phyloP scores from a whole-genome alignment of 169 alveolate species.

The Cyclospora cayetanensis region DNA sequence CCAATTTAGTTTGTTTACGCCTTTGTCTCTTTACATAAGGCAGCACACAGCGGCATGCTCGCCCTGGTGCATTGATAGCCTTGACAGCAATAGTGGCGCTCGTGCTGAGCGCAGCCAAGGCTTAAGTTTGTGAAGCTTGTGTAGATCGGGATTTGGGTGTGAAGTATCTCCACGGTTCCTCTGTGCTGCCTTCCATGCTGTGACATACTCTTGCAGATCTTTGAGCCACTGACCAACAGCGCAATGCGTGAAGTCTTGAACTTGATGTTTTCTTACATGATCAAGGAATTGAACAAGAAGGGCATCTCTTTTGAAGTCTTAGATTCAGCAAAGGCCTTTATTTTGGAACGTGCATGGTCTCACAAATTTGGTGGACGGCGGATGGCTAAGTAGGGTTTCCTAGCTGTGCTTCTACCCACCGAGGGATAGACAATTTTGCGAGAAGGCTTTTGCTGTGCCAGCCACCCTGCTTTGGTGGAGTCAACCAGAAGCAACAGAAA shows the following conservation, averaged over 20 bases:
- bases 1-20: too few relatives aligned
- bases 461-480: too few relatives aligned
- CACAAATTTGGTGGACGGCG: constrained; percentile 59
- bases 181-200: not conserved
- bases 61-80: not conserved
- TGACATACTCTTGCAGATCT: not conserved
- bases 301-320: not conserved
- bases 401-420: too few relatives aligned
- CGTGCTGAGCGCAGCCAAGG: not conserved
- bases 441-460: too few relatives aligned
- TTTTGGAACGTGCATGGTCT: constrained; percentile 32
- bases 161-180: not conserved
- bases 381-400: constrained; percentile 27
- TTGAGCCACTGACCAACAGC: constrained; percentile 49
- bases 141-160: not conserved
- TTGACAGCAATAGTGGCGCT: not conserved
- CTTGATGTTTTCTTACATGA: not conserved
- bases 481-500: too few relatives aligned
- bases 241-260: constrained; percentile 1
- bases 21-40: not conserved
- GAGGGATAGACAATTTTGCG: too few relatives aligned
- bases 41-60: not conserved
- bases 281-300: not conserved
- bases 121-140: not conserved
- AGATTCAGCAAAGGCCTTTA: constrained; percentile 28